Evolutionary conservation across 2,329 filamentous ascomycete genomes (phyloP).

Genomic region (Penicillium sp.): DNA sequence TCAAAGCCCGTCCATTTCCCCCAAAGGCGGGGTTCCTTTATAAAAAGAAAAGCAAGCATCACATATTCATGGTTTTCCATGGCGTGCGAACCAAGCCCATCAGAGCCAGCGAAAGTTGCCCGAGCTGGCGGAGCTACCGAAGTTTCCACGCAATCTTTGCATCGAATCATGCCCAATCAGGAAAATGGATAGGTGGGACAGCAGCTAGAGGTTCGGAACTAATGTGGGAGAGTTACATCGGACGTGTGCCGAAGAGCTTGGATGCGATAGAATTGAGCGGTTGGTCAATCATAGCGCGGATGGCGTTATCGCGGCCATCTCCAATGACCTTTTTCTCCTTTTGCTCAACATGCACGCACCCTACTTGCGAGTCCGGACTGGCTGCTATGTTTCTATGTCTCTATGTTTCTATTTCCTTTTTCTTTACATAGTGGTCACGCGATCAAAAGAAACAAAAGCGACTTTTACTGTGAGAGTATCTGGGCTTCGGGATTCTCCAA

Average conservation of each 20-base stretch:
- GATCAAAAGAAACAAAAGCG: not conserved
- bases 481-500: not conserved
- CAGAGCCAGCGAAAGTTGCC: constrained; percentile 1
- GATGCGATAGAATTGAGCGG: not conserved
- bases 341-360: not conserved
- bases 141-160: not conserved
- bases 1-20: not conserved
- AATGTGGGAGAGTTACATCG: constrained; percentile 5
- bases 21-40: not conserved
- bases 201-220: not conserved
- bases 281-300: constrained; percentile 12
- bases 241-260: not conserved
- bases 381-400: not conserved
- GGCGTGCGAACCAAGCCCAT: constrained; percentile 8
- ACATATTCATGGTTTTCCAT: not conserved
- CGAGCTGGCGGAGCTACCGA: not conserved
- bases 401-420: not conserved
- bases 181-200: not conserved
- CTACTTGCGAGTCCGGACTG: not conserved
- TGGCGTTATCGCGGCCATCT: constrained; percentile 16
- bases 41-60: not conserved
- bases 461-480: not conserved
- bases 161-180: constrained; percentile 5
- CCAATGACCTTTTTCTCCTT: not conserved
- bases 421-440: not conserved